Conservation (phyloP, 805 yeast genomes). For the Candida taoyuanica region DNA sequence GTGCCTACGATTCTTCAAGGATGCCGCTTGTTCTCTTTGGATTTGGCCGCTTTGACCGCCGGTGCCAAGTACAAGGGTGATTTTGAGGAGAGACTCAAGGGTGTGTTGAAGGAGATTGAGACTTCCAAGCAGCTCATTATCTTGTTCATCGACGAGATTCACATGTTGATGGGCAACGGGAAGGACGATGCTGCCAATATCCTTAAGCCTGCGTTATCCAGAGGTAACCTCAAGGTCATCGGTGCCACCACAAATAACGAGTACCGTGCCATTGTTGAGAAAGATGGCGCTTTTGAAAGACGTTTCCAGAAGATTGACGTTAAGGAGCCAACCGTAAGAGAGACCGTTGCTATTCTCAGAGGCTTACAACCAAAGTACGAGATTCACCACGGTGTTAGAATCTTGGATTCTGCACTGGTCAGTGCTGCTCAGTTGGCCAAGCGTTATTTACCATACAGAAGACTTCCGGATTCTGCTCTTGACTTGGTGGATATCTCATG, state of each 20-base stretch:
- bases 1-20: constrained; percentile 84
- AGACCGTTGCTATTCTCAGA: constrained; percentile 93
- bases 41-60: constrained; percentile 94
- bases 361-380: constrained; percentile 95
- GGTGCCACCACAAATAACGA: constrained; percentile 98
- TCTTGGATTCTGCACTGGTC: constrained; percentile 89
- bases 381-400: constrained; percentile 96
- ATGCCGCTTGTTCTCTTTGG: constrained; percentile 80
- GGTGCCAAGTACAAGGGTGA: constrained; percentile 99
- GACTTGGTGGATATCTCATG: constrained; percentile 95
- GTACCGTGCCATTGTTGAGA: constrained; percentile 86
- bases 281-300: constrained; percentile 98
- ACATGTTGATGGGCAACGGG: constrained; percentile 99
- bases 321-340: constrained; percentile 86
- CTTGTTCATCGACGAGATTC: constrained; percentile 94
- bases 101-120: constrained; percentile 91
- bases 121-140: constrained; percentile 81
- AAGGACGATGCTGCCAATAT: constrained; percentile 95
- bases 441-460: constrained; percentile 89
- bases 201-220: constrained; percentile 93
- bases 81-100: constrained; percentile 96
- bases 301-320: constrained; percentile 97
- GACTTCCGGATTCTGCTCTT: constrained; percentile 95
- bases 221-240: constrained; percentile 94
- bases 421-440: constrained; percentile 93